phyloP scores from a whole-genome alignment of 805 yeast genomes.

The Metschnikowia dekortorum region DNA sequence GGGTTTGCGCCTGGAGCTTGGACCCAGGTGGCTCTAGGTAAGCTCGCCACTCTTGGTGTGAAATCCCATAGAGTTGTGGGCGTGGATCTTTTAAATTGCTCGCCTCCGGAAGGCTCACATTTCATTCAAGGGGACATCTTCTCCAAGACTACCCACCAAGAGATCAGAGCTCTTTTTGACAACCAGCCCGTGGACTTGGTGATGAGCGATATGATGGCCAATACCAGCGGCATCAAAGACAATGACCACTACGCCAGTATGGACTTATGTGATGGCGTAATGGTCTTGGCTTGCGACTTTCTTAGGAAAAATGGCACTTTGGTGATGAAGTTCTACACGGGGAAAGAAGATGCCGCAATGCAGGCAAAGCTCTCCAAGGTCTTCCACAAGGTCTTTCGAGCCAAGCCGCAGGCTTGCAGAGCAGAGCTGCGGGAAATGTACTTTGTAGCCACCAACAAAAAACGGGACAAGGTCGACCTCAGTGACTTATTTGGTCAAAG shows the following conservation, averaged over 20 bases:
- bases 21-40: conserved; percentile 26
- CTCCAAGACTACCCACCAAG: conserved; percentile 47
- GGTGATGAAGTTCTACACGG: conserved; percentile 82
- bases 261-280: conserved; percentile 90
- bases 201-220: conserved; percentile 87
- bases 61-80: conserved; percentile 19
- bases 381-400: conserved; percentile 60
- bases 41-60: conserved; percentile 7
- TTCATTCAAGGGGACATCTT: conserved; percentile 41
- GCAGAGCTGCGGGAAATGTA: conserved; percentile 78
- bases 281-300: conserved; percentile 68
- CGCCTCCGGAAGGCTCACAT: conserved; percentile 34
- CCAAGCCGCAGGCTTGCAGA: conserved; percentile 80
- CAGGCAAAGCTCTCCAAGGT: conserved; percentile 53
- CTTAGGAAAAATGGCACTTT: conserved; percentile 66
- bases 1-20: conserved; percentile 41
- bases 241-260: conserved; percentile 82
- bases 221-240: conserved; percentile 77
- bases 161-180: conserved; percentile 48
- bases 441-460: conserved; percentile 61
- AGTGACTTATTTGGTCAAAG: conserved; percentile 4
- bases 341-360: conserved; percentile 68
- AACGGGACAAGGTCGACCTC: conserved; percentile 12
- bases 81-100: conserved; percentile 29
- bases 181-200: conserved; percentile 34